Evolutionary conservation across 2,329 filamentous ascomycete species (phyloP), one percentile per base, ranked within the genome.

Genomic region (Nigrospora osmanthi): DNA sequence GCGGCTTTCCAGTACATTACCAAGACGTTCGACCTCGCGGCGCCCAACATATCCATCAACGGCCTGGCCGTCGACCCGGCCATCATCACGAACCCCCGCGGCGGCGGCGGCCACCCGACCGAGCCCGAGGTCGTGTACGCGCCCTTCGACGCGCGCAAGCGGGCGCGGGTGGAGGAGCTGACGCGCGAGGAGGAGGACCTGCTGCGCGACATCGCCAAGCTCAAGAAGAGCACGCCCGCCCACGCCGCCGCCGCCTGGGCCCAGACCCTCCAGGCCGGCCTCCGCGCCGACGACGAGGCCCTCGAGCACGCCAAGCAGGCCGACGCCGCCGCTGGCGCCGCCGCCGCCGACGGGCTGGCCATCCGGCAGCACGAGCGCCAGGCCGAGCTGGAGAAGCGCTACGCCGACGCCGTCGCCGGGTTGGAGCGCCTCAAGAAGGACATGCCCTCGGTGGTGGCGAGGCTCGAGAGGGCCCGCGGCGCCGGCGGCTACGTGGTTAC

Each of bases 21-120:
- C 49, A 70, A 71, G 40, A 81, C 80, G 12, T 83, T 83, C 62
- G 66, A 67, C 44, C 69, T 79, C 49, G 77, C 79, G 28, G 64
- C 72, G 3, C 72, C 75, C 11, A 82, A 81, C 65, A 71, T 84
- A 45, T 70, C 70, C 49, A 81, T 84, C 58, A 84, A 84, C 65
- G 81, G 81, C 45, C 66, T 80, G 51, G 61, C 70, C 51, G 66
- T 78, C 38, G 59, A 69, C 45, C 54, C 42, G 71, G 37, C 49
- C 64, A 13, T 56, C 59, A 6, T 67, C 71, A 56, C 60, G 73
- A 42, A 52, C 59, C 33, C 39, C 37, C 15, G 30, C 32, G 13
- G 32, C 48, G 42, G 43, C 44, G 44, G 41, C 52, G 3, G 53
- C 52, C 45, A 49, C 38, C 41, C 52, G 5, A 36, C 46, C 10